Evolutionary conservation across 2,329 filamentous ascomycete species (phyloP), one percentile per base, ranked within the genome.

Genomic region (Apiospora sp.): DNA sequence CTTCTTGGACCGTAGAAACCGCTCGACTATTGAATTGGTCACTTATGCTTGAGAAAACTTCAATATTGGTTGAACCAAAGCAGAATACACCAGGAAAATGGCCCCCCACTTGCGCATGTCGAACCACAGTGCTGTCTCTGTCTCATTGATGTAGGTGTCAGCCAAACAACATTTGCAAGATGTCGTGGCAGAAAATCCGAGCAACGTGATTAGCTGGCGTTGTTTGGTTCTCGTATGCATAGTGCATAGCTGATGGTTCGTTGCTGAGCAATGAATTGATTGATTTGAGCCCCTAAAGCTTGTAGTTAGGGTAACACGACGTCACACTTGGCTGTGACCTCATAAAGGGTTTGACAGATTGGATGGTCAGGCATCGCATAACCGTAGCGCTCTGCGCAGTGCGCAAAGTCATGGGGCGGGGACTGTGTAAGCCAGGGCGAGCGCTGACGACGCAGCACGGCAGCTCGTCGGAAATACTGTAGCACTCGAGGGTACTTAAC

Each of bases 231-330:
- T n/a, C n/a, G 22, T 22, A 7, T 49, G 46, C 46, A 41, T 41
- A 37, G 8, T 7, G 37, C 8, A 41, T n/a, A n/a, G 46, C 10
- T 22, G 46, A 22, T 5, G 43, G 19, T 49, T 49, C 46, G 46
- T 49, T 49, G 46, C 46, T n/a, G 46, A 49, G 46, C 46, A 49
- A 49, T 49, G 44, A 8, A 7, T 48, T 48, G 44, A 49, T 41
- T 41, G 37, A 22, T n/a, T 49, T 49, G 22, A 49, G 10, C 46
- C 46, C 46, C 46, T 49, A 22, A 49, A 49, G 46, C n/a, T 49
- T 49, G n/a, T 49, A 49, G 46, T 49, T 49, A 49, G 46, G 46
- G 46, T 49, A n/a, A n/a, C 46, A 49, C 46, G 46, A 49, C 46
- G 46, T 49, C 46, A 49, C 46, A 41, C 10, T 49, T 49, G 46